Conservation (phyloP, 305 asterid species). For the Coffea humblotiana region DNA sequence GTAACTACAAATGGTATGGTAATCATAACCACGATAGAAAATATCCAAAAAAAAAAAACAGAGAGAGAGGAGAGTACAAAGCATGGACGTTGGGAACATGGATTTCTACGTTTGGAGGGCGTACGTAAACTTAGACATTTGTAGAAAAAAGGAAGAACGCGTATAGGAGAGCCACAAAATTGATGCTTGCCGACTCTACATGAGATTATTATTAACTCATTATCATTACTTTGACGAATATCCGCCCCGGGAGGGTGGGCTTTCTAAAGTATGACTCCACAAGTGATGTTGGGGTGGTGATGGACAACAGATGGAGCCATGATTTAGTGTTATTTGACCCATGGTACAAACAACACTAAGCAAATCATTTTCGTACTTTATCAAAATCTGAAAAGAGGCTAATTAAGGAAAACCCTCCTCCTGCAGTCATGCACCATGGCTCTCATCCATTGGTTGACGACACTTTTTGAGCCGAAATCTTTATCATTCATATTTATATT, state of each 20-base stretch:
- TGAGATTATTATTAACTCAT: slow-evolving; percentile 28
- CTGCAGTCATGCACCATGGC: neutral
- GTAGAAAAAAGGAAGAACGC: neutral
- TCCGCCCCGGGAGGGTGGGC: neutral
- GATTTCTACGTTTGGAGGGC: neutral
- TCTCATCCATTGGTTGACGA: slow-evolving; percentile 5
- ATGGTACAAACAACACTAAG: neutral
- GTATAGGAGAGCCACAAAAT: slow-evolving; percentile 8
- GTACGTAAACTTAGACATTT: neutral
- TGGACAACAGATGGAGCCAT: slow-evolving; percentile 38
- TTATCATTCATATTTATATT: neutral
- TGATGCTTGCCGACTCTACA: slow-evolving; percentile 27
- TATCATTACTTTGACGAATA: slow-evolving; percentile 41
- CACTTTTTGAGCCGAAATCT: slow-evolving; percentile 1
- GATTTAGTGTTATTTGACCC: slow-evolving; percentile 28
- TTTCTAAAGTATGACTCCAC: slow-evolving; percentile 30
- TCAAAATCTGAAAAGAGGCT: slow-evolving; percentile 5
- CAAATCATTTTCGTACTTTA: neutral
- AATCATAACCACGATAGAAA: slow-evolving; percentile 7
- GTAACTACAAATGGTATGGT: neutral
- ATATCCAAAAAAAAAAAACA: neutral
- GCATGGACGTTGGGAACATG: neutral
- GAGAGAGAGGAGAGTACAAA: neutral
- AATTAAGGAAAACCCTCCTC: neutral
- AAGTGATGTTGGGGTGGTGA: slow-evolving; percentile 52